Conservation (phyloP, 2,329 filamentous ascomycete genomes). For the Pseudogymnoascus sp. region DNA sequence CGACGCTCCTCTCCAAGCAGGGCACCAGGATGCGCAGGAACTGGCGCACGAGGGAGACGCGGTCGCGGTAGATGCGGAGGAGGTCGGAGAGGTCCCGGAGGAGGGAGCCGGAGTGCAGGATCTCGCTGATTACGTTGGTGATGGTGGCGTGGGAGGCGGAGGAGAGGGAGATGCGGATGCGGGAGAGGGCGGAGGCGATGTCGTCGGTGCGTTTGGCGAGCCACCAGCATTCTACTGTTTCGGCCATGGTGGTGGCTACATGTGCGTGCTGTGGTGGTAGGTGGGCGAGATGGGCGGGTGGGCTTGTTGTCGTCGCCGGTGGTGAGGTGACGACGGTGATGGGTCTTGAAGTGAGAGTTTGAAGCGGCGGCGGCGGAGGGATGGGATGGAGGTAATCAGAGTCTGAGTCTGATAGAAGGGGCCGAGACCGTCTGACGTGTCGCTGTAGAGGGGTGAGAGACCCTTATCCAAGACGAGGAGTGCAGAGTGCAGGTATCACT, state of each 20-base stretch:
- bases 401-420: neutral
- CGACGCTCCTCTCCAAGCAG: slow-evolving; percentile 43
- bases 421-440: neutral
- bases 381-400: neutral
- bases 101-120: slow-evolving; percentile 33
- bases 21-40: slow-evolving; percentile 50
- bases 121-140: slow-evolving; percentile 33
- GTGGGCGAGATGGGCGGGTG: neutral
- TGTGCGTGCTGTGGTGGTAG: neutral
- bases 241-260: slow-evolving; percentile 20
- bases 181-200: slow-evolving; percentile 41
- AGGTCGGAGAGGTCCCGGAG: slow-evolving; percentile 49
- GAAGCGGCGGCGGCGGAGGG: too few species aligned
- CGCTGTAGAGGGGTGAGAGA: neutral
- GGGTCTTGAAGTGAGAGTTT: neutral
- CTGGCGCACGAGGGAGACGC: slow-evolving; percentile 44
- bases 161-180: slow-evolving; percentile 39
- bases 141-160: slow-evolving; percentile 39
- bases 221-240: slow-evolving; percentile 39
- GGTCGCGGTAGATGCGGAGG: slow-evolving; percentile 42
- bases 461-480: neutral
- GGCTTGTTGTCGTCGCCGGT: neutral
- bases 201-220: slow-evolving; percentile 47
- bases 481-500: neutral
- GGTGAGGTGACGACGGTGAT: neutral